phyloP scores from a whole-genome alignment of 495 filamentous ascomycete genomes.

The Talaromyces adpressus region DNA sequence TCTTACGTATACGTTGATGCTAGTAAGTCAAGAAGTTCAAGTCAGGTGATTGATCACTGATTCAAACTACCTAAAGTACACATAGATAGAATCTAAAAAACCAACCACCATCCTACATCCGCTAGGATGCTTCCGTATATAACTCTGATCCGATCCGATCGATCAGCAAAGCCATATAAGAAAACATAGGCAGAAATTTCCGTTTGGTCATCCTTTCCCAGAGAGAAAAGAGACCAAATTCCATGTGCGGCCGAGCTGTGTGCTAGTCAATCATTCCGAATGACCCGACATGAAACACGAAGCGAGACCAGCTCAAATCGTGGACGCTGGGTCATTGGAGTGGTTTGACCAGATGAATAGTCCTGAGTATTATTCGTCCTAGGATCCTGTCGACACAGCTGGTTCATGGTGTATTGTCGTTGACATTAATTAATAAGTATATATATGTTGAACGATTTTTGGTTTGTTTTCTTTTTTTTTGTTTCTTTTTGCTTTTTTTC shows the following conservation, averaged over 20 bases:
- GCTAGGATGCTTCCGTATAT: not conserved
- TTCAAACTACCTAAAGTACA: not conserved
- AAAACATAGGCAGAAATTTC: not conserved
- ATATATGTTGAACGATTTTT: not conserved
- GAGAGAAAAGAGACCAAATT: not conserved
- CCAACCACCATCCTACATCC: not conserved
- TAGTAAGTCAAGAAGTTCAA: not conserved
- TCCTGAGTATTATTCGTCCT: not conserved
- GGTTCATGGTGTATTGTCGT: constrained; percentile 2
- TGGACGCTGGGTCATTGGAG: not conserved
- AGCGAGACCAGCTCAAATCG: constrained; percentile 5
- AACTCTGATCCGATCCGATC: not conserved
- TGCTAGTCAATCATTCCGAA: not conserved
- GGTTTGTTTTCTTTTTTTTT: not conserved
- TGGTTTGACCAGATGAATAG: not conserved
- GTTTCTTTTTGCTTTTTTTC: not conserved
- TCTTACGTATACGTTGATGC: not conserved
- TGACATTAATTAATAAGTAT: not conserved
- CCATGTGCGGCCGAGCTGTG: not conserved
- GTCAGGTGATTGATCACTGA: not conserved
- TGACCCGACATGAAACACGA: not conserved
- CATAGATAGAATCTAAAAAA: not conserved
- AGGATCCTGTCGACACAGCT: not conserved
- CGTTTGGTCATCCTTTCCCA: not conserved
- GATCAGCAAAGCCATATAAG: not conserved